phyloP scores from a whole-genome alignment of 116 monocot genomes.

The Phalaenopsis hybrid region DNA sequence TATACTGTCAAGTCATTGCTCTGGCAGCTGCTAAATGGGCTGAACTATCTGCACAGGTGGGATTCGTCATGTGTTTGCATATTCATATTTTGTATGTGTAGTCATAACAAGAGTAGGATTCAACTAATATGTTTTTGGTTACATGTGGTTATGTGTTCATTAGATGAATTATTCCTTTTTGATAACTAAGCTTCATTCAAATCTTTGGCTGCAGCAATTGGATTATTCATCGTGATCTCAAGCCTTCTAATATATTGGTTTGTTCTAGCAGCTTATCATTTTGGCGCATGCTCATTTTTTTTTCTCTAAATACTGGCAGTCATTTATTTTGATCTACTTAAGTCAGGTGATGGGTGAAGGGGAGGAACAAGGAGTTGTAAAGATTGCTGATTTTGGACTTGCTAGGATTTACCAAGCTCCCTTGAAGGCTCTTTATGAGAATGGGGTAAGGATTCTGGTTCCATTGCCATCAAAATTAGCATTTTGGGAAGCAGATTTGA shows the following conservation, averaged over 20 bases:
- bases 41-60: conserved; percentile 98
- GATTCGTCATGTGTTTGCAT: neutral
- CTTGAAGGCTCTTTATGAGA: conserved; percentile 85
- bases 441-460: conserved; percentile 50
- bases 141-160: neutral
- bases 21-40: conserved; percentile 96
- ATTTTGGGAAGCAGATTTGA: neutral
- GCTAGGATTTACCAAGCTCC: conserved; percentile 99
- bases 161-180: neutral
- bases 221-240: conserved; percentile 98
- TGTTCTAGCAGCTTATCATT: neutral
- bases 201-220: conserved; percentile 69
- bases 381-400: conserved; percentile 99
- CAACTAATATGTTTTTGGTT: conserved; percentile 1
- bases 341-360: conserved; percentile 96
- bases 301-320: neutral
- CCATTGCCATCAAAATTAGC: conserved; percentile 1
- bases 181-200: neutral
- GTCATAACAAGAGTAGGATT: conserved; percentile 1
- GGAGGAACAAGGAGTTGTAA: conserved; percentile 96
- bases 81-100: conserved; percentile 4
- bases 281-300: neutral
- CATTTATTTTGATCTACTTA: conserved; percentile 5
- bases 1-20: conserved; percentile 98
- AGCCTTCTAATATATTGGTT: conserved; percentile 99